Base-by-base conservation (phyloP, 805 yeast species). In the Kluyveromyces dobzhanskii region DNA sequence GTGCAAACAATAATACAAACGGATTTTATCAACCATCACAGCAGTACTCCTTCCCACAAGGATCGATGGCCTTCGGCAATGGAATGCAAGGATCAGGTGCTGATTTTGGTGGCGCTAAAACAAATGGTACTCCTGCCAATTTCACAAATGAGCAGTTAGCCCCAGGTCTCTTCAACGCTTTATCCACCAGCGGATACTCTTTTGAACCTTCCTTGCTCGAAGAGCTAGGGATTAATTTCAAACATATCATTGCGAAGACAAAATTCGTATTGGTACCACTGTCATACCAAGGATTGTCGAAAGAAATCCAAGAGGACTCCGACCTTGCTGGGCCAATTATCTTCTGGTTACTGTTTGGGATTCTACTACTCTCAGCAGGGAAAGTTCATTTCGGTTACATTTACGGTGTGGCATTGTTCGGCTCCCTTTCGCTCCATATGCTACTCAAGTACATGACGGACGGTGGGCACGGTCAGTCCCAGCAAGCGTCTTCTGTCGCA, bases 351-450 rank as follows among this genome's bases (percentile, higher is more conserved):
- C 61, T 86, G 41, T 90, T 90, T 56, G 98, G 96, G 16, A 73
- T 87, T 0, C 76, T 82, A 44, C 66, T 92, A 39, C 65, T 90
- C 37, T 68, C 88, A 32, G 80, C 95, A 1, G 97, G 98, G 4
- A 92, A 90, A 59, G 84, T 90, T 12, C 97, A 92, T 59, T 92
- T 92, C 57, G 97, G 97, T 2, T 92, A 92, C 60, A 84, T 92
- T 36, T 92, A 92, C 55, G 97, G 98, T 29, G 94, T 92, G 30
- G 97, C 96, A 0, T 64, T 92, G 31, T 78, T 90, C 50, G 98
- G 98, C 13, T 82, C 94, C 1, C 57, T 85, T 12, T 78, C 94
- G 24, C 73, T 87, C 47, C 97, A 88, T 62, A 75, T 75, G 50
- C 67, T 92, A 43, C 82, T 94, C 59, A 87, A 83, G 57, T 68